Base-by-base conservation (phyloP, 768 basidiomycete species). In the Auricularia sp. region DNA sequence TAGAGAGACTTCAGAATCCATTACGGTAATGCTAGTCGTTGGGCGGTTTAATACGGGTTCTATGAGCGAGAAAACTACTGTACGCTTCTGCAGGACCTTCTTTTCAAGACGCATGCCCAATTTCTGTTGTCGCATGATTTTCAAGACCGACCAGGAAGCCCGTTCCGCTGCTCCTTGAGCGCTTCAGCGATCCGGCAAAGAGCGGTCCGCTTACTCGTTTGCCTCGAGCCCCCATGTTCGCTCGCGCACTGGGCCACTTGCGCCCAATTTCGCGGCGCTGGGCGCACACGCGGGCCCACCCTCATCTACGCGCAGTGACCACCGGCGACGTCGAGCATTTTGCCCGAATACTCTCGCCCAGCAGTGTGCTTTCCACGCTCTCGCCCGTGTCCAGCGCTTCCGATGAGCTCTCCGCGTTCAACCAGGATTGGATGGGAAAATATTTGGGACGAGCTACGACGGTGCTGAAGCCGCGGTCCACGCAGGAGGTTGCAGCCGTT, bases 401-500 rank as follows among this genome's bases (percentile, higher is more conserved):
- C 7, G 78, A 85, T 11, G 95, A 97, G 67, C 83, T 98, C 35
- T 79, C 80, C 3, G 79, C 77, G 2, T 96, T 83, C 81, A 98
- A 99, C 74, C 78, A 82, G 68, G 96, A 99, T 74, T 97, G 94
- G 95, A 93, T 97, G 88, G 87, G 88, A 70, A 96, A 96, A 74
- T 98, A 94, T 73, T 82, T 81, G 63, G 97, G 96, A n/a, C 75
- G 79, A 18, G 85, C 91, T 8, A 85, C 86, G 16, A 88, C 93
- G 34, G 90, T 99, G 12, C 79, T 98, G 62, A 92, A 89, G 72
- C 97, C 97, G 4, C 90, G 87, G 69, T 86, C 90, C 1, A 90
- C 91, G 0, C 77, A 90, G 66, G 87, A 99, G 77, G 93, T 98
- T 72, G 89, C 88, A 74, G 78, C 88, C 68, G 89, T 98, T 63